Percentiles rank a stretch among this genome's conserved stretches.
Conservation (phyloP, 306 rosid genomes). For the Cucurbita pepo region DNA sequence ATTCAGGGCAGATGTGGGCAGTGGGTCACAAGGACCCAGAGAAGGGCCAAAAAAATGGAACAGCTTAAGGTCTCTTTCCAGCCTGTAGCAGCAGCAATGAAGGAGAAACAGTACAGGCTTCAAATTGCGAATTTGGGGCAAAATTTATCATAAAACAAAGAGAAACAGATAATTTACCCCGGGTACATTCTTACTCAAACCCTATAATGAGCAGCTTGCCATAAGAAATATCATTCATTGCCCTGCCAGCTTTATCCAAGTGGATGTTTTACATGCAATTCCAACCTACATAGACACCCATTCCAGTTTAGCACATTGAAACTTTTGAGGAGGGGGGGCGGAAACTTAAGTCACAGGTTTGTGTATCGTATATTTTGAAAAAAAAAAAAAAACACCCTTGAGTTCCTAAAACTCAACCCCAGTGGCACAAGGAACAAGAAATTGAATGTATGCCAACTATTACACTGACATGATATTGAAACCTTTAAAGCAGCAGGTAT, state of each 20-base stretch:
- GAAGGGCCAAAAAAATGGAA: neutral
- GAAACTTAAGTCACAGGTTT: neutral
- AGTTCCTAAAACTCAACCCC: neutral
- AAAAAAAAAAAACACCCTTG: neutral
- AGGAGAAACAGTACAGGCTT: neutral
- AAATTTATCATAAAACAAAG: neutral
- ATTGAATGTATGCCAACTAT: neutral
- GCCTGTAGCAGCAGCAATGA: neutral
- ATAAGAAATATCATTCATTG: too few relatives aligned
- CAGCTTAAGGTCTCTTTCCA: neutral
- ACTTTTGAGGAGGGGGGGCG: neutral
- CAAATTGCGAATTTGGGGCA: neutral
- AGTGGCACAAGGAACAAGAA: neutral
- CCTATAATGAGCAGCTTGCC: neutral
- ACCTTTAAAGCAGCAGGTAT: neutral
- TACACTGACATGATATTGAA: neutral
- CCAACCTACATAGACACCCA: neutral
- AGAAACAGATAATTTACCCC: too few relatives aligned
- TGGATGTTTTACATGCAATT: neutral
- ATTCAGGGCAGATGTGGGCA: neutral
- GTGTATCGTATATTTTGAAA: neutral
- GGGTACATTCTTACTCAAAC: too few relatives aligned
- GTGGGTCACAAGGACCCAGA: constrained; percentile 2
- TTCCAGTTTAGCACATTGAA: neutral
- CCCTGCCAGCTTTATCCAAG: neutral